Conservation (phyloP, 2,329 filamentous ascomycete species). For the Sclerotiophoma versabilis region DNA sequence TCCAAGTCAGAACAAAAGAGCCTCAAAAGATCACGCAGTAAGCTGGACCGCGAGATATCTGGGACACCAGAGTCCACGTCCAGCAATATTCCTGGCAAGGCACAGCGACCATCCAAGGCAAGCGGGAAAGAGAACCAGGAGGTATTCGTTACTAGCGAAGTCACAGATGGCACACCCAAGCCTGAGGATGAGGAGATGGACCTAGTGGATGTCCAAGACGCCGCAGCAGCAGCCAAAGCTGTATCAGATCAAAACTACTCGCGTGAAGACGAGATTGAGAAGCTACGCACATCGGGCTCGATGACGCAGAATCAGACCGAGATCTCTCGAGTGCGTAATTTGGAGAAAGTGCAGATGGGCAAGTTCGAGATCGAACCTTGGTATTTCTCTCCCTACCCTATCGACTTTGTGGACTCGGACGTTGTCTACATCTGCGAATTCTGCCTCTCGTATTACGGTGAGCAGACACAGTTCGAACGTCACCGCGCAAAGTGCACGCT, state of each 20-base stretch:
- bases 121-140: conserved; percentile 68
- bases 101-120: conserved; percentile 61
- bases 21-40: conserved; percentile 54
- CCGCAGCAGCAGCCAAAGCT: conserved; percentile 62
- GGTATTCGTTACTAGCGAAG: conserved; percentile 56
- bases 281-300: conserved; percentile 89
- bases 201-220: conserved; percentile 60
- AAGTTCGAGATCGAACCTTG: conserved; percentile 91
- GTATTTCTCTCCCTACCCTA: conserved; percentile 98
- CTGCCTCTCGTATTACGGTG: conserved; percentile 89
- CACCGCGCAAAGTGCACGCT: conserved; percentile 91
- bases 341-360: conserved; percentile 93
- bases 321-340: conserved; percentile 92
- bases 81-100: conserved; percentile 57
- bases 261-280: conserved; percentile 93
- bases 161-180: conserved; percentile 57
- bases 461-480: conserved; percentile 79
- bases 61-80: conserved; percentile 61
- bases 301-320: conserved; percentile 99
- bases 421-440: conserved; percentile 97
- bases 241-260: conserved; percentile 65
- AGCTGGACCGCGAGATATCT: conserved; percentile 62
- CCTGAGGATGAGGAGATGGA: conserved; percentile 61
- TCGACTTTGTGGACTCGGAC: conserved; percentile 85
- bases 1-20: conserved; percentile 57